These are phyloP conservation scores for Dimocarpus longan DNA, from an alignment of 345 rosid genomes.

Conservation along the genomic window DNA sequence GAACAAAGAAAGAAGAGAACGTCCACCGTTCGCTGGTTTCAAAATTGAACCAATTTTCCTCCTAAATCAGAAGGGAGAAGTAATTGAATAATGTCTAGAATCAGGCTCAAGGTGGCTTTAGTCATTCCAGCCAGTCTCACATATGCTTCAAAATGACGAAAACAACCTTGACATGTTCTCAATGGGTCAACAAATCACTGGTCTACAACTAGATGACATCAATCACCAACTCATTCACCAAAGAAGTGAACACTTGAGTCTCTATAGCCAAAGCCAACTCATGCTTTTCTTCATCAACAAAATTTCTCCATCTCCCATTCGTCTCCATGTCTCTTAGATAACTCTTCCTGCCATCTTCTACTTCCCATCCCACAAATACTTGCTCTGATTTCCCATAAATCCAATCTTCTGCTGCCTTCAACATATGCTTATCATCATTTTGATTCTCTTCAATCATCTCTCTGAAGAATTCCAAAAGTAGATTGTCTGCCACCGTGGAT, in stretches of 20 bases:
- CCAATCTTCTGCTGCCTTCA: conserved; percentile 63
- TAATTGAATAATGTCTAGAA: background rate
- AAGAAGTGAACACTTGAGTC: conserved; percentile 42
- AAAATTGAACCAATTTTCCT: background rate
- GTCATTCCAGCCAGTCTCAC: conserved; percentile 10
- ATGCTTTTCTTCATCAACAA: conserved; percentile 33
- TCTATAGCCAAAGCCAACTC: conserved; percentile 48
- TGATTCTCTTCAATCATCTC: conserved; percentile 36
- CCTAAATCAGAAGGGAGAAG: background rate
- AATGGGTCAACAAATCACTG: background rate
- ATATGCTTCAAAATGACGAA: conserved; percentile 21
- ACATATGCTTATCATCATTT: background rate
- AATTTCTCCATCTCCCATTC: conserved; percentile 37
- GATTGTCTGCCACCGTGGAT: conserved; percentile 29
- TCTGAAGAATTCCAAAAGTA: conserved; percentile 51
- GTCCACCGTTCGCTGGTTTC: background rate
- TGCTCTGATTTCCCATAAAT: conserved; percentile 45
- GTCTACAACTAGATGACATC: conserved; percentile 27
- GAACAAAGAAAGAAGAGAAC: background rate
- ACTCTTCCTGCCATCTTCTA: conserved; percentile 41
- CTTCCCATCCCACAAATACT: conserved; percentile 60
- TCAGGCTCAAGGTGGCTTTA: conserved; percentile 23
- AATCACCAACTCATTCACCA: conserved; percentile 60
- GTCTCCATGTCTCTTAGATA: conserved; percentile 60
- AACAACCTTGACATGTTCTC: conserved; percentile 16